phyloP scores from a whole-genome alignment of 2,329 filamentous ascomycete genomes.

The Penicillium palitans region DNA sequence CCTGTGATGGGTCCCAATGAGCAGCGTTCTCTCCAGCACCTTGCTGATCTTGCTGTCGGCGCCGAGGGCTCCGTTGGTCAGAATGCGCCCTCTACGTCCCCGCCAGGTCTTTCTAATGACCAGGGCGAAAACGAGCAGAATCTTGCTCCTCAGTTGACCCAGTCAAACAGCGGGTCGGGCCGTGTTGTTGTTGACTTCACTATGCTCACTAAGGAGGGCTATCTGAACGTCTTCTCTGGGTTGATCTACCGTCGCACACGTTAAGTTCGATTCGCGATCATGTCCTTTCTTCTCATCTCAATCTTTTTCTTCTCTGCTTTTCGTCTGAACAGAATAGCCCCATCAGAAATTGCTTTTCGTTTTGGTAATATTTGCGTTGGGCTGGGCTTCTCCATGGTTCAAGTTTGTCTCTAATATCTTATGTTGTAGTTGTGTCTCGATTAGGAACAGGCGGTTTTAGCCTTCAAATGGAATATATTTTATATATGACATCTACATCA shows the following conservation, averaged over 20 bases:
- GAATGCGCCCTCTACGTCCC: conserved; percentile 31
- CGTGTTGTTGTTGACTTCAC: conserved; percentile 43
- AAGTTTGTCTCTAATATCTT: background rate
- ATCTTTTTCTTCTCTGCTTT: background rate
- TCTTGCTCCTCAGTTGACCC: conserved; percentile 26
- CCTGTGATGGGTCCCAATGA: conserved; percentile 45
- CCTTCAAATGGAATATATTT: background rate
- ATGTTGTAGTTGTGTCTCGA: background rate
- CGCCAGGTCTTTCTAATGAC: conserved; percentile 27
- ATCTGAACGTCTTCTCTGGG: conserved; percentile 44
- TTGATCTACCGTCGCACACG: conserved; percentile 36
- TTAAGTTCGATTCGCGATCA: conserved; percentile 10
- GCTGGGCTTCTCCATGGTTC: background rate
- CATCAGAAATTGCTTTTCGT: background rate
- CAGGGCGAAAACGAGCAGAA: conserved; percentile 30
- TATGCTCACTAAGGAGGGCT: conserved; percentile 44
- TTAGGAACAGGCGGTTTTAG: background rate
- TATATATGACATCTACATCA: background rate
- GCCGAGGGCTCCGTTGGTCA: conserved; percentile 41
- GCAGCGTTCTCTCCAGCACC: conserved; percentile 46
- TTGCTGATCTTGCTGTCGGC: conserved; percentile 47
- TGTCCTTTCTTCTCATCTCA: background rate
- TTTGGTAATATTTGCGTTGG: conserved; percentile 1
- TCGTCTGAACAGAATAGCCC: background rate
- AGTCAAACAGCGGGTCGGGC: conserved; percentile 25